Evolutionary conservation across 2,329 filamentous ascomycete genomes (phyloP).

Genomic region (Ophiostoma perfectum): DNA sequence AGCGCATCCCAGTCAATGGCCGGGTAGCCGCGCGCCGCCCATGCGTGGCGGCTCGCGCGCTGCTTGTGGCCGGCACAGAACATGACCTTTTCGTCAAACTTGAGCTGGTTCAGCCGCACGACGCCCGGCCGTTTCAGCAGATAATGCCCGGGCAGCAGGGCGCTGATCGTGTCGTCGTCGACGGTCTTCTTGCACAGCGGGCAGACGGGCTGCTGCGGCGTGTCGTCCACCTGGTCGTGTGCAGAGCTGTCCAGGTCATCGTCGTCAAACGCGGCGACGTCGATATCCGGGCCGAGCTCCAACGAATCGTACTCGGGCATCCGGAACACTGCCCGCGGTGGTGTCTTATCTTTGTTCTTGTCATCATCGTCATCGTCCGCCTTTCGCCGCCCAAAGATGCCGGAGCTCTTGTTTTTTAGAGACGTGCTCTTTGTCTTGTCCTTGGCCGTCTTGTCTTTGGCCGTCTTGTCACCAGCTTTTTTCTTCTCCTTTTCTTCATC

Average conservation of each 20-base stretch:
- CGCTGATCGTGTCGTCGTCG: conserved; percentile 47
- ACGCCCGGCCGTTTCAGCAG: neutral
- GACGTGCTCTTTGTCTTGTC: neutral
- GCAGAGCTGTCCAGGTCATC: neutral
- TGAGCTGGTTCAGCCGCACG: conserved; percentile 35
- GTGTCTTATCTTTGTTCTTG: neutral
- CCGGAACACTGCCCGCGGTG: conserved; percentile 15
- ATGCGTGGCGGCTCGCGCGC: conserved; percentile 45
- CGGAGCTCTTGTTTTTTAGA: neutral
- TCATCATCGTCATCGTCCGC: neutral
- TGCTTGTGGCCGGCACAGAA: conserved; percentile 63
- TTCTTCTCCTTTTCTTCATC: neutral
- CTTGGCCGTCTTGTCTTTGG: neutral
- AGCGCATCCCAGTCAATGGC: conserved; percentile 63
- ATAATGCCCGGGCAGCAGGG: conserved; percentile 12
- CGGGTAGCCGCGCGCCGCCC: conserved; percentile 58
- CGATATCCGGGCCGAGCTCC: neutral
- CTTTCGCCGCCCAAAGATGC: conserved; percentile 6
- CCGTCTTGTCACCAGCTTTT: neutral
- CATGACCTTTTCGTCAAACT: conserved; percentile 51
- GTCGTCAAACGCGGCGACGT: neutral
- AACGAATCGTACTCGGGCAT: conserved; percentile 7
- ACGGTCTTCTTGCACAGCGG: conserved; percentile 63
- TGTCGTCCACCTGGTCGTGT: neutral
- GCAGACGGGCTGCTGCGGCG: conserved; percentile 39